phyloP scores from a whole-genome alignment of 2,329 filamentous ascomycete genomes.

The Neofusicoccum laricinum region DNA sequence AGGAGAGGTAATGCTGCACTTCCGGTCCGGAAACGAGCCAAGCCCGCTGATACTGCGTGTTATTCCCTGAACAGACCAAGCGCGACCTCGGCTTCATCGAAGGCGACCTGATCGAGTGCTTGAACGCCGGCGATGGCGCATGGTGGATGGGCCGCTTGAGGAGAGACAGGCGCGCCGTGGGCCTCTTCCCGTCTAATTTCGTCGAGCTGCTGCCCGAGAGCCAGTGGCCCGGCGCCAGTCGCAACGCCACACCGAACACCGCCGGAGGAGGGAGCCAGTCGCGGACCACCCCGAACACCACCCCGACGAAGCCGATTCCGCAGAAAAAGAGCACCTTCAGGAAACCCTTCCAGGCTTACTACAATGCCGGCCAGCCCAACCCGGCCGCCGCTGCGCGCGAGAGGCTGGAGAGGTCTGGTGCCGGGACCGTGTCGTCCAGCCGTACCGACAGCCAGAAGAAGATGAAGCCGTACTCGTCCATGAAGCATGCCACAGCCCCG shows the following conservation, averaged over 20 bases:
- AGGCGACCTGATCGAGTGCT: conserved; percentile 94
- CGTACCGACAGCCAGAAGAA: conserved; percentile 34
- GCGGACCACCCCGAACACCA: not conserved
- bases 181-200: conserved; percentile 95
- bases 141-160: conserved; percentile 97
- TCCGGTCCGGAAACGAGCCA: not conserved
- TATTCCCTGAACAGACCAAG: conserved; percentile 59
- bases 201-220: conserved; percentile 83
- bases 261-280: not conserved
- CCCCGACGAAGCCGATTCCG: conserved; percentile 48
- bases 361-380: conserved; percentile 40
- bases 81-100: conserved; percentile 95
- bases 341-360: conserved; percentile 65
- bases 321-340: conserved; percentile 58
- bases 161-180: conserved; percentile 85
- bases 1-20: conserved; percentile 57
- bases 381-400: conserved; percentile 38
- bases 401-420: conserved; percentile 26
- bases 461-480: conserved; percentile 46
- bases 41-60: conserved; percentile 24
- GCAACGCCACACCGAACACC: conserved; percentile 49
- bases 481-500: conserved; percentile 42
- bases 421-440: conserved; percentile 18
- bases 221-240: conserved; percentile 71
- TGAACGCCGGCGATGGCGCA: conserved; percentile 94